Evolutionary conservation across 441 rosid species (phyloP).

Genomic region (Mallotus japonicus): DNA sequence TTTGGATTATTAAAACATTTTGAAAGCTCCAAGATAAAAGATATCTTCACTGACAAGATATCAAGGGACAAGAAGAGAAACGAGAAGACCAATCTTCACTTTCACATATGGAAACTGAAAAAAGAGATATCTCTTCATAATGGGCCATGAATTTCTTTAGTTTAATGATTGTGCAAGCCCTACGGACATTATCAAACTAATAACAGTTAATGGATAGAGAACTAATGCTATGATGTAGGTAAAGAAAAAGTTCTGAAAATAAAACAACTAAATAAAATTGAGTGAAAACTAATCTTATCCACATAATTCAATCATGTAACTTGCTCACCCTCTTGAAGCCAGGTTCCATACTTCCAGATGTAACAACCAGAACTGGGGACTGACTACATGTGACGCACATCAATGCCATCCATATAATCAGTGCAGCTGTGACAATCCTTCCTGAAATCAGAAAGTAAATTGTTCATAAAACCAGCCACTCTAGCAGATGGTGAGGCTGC

Average conservation of each 20-base stretch:
- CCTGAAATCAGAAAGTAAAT: conserved; percentile 39
- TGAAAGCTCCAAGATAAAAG: neutral
- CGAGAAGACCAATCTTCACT: neutral
- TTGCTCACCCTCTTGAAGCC: conserved; percentile 81
- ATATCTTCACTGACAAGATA: neutral
- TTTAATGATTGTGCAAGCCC: neutral
- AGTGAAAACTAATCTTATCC: neutral
- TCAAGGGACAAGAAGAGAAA: neutral
- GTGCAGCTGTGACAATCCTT: conserved; percentile 85
- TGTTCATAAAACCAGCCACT: neutral
- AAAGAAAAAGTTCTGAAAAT: no score
- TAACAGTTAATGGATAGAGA: no score
- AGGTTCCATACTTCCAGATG: conserved; percentile 98
- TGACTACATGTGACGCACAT: conserved; percentile 89
- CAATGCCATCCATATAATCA: conserved; percentile 94
- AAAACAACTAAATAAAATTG: neutral
- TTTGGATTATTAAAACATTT: neutral
- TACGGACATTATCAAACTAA: neutral
- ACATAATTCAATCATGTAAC: neutral
- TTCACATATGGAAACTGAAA: neutral
- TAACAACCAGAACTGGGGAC: conserved; percentile 94
- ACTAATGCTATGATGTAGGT: no score
- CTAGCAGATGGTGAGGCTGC: neutral
- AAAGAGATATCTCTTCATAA: no score
- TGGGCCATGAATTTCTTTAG: neutral